Conservation (phyloP, 768 basidiomycete species). For the Leccinum disarticulatum region DNA sequence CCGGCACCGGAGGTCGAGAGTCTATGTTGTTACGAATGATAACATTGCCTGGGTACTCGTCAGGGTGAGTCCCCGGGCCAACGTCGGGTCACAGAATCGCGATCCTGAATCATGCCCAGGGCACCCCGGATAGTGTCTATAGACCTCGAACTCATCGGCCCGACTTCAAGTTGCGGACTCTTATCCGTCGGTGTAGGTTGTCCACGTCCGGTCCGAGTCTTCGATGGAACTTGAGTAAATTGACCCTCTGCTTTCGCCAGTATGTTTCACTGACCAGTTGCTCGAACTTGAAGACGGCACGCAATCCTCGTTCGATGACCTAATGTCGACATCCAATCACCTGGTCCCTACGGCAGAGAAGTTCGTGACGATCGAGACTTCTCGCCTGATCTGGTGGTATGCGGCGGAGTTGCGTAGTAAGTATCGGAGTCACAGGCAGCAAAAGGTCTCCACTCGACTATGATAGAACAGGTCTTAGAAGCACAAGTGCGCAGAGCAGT, state of each 20-base stretch:
- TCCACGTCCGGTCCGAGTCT: constrained; percentile 84
- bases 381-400: constrained; percentile 88
- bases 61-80: constrained; percentile 51
- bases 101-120: constrained; percentile 45
- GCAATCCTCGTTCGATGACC: constrained; percentile 77
- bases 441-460: not conserved
- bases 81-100: not conserved
- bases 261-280: constrained; percentile 5
- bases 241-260: not conserved
- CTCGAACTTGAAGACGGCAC: constrained; percentile 52
- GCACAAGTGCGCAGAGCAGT: too few relatives aligned
- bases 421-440: not conserved
- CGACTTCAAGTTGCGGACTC: constrained; percentile 94
- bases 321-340: constrained; percentile 94
- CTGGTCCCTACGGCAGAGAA: constrained; percentile 65
- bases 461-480: not conserved
- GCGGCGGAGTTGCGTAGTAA: constrained; percentile 55
- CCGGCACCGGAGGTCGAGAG: constrained; percentile 52
- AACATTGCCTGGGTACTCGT: constrained; percentile 90
- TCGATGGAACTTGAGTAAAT: constrained; percentile 84
- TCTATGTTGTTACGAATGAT: constrained; percentile 86
- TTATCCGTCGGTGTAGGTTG: constrained; percentile 84
- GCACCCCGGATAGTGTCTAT: constrained; percentile 76
- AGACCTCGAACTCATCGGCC: constrained; percentile 71
- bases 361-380: constrained; percentile 71